Evolutionary conservation across 139 green algal species (phyloP), one percentile per base, ranked within the genome.

Genomic region (Chlorella sp.): DNA sequence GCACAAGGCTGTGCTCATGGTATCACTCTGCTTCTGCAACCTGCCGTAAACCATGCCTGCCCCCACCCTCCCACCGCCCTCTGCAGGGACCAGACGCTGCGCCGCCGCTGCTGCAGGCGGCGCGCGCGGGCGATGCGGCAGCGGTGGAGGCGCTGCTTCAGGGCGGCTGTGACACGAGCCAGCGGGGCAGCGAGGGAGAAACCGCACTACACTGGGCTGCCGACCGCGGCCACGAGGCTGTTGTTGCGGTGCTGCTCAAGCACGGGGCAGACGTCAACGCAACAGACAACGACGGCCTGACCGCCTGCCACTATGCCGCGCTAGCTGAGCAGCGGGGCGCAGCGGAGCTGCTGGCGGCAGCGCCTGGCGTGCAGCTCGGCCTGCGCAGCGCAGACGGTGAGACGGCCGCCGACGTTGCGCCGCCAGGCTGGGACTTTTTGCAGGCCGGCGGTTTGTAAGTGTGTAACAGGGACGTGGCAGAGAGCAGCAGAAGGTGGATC

Each of bases 281-380:
- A 18, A 34, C 36, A 21, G 91, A 94, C 65, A 64, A 28, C 3
- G 92, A 95, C 30, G 92, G 92, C 1, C 71, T 93, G 51, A 93
- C 92, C 1, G 63, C 92, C 23, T 67, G 92, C 64, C 84, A 94
- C 64, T 95, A 95, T 81, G 91, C 91, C 3, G 87, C 89, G 12
- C 41, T 95, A 13, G 90, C 88, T 15, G 89, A 85, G 39, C 76
- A 93, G 65, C 30, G 56, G 15, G 34, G 34, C 28, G 82, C 84
- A 17, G 65, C 62, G 28, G 41, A 86, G 62, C 32, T 86, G 32
- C 57, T 93, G 74, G 68, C 89, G 16, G 68, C 51, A 13, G 67
- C 36, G 3, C 85, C 28, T 47, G 92, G 60, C 15, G 38, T 47
- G 36, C n/a, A 18, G 38, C 39, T 74, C 18, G 63, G 62, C 78